These are phyloP conservation scores for Candida xyloterini DNA, from an alignment of 805 yeast genomes.

Conservation along the genomic window DNA sequence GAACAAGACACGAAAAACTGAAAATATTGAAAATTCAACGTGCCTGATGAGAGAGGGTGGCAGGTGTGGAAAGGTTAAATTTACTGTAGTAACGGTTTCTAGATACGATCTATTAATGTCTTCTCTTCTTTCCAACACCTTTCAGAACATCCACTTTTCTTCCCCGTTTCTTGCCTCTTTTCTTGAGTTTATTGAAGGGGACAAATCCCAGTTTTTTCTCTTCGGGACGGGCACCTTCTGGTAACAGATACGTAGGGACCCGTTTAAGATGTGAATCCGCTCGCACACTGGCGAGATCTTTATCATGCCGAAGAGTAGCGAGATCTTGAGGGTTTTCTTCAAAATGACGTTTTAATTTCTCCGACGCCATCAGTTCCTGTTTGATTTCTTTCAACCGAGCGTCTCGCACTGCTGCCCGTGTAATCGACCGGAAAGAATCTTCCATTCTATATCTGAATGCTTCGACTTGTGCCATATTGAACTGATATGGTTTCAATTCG, in stretches of 20 bases:
- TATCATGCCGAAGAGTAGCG: conserved; percentile 85
- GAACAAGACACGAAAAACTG: conserved; percentile 11
- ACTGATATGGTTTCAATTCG: conserved; percentile 81
- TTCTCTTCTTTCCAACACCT: conserved; percentile 31
- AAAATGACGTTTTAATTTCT: conserved; percentile 87
- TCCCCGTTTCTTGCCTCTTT: conserved; percentile 29
- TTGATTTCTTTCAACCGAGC: conserved; percentile 89
- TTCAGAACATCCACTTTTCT: conserved; percentile 55
- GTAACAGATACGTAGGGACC: conserved; percentile 88
- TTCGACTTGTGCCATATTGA: conserved; percentile 88
- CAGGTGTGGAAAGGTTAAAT: neutral
- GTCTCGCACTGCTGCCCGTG: conserved; percentile 84
- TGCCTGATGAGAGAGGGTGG: conserved; percentile 1
- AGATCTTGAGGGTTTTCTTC: conserved; percentile 97
- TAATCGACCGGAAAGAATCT: conserved; percentile 94
- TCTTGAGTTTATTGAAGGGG: conserved; percentile 57
- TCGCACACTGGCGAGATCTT: conserved; percentile 78
- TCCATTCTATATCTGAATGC: conserved; percentile 95
- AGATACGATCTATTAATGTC: neutral
- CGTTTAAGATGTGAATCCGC: conserved; percentile 82
- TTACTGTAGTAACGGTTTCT: neutral
- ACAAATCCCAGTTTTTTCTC: conserved; percentile 63
- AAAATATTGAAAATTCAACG: neutral
- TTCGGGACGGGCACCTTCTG: conserved; percentile 65
- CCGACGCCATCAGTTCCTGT: conserved; percentile 82